Percentiles rank a stretch among this genome's conserved stretches.
Conservation (phyloP, 1,139 yeast genomes). For the Citeromyces hawaiiensis region DNA sequence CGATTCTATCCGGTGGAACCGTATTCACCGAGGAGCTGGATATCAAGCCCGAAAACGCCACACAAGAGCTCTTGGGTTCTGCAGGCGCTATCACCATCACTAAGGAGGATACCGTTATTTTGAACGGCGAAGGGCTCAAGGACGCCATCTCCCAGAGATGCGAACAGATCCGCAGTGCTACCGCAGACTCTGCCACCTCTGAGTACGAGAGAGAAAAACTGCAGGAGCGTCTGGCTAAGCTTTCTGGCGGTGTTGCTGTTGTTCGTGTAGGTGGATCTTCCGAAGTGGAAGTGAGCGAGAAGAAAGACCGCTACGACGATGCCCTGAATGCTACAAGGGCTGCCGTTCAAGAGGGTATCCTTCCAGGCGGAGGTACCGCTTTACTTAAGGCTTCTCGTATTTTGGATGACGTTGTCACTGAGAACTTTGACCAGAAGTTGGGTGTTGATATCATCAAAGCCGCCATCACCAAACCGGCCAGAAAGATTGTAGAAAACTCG, state of each 20-base stretch:
- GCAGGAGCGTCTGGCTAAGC: constrained; percentile 96
- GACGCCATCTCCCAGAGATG: constrained; percentile 82
- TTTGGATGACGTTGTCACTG: constrained; percentile 68
- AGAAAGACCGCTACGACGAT: constrained; percentile 99
- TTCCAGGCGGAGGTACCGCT: constrained; percentile 99
- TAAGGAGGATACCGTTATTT: constrained; percentile 91
- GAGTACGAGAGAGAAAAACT: constrained; percentile 97
- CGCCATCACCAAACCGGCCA: constrained; percentile 96
- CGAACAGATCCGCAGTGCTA: constrained; percentile 86
- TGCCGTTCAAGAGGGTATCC: constrained; percentile 98
- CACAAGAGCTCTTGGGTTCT: constrained; percentile 83
- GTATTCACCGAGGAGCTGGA: constrained; percentile 98
- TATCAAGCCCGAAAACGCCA: constrained; percentile 93
- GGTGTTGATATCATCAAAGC: constrained; percentile 94
- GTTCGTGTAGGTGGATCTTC: constrained; percentile 97
- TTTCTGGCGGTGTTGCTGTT: constrained; percentile 99
- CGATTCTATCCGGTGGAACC: constrained; percentile 94
- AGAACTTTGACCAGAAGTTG: constrained; percentile 92
- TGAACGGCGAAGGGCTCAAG: constrained; percentile 93
- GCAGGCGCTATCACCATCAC: constrained; percentile 91
- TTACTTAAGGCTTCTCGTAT: constrained; percentile 85
- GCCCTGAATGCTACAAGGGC: constrained; percentile 99
- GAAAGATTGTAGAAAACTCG: constrained; percentile 93
- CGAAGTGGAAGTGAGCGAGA: constrained; percentile 98
- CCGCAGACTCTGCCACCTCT: constrained; percentile 63